phyloP scores from a whole-genome alignment of 768 basidiomycete genomes.

The Boletus vermiculosoides region DNA sequence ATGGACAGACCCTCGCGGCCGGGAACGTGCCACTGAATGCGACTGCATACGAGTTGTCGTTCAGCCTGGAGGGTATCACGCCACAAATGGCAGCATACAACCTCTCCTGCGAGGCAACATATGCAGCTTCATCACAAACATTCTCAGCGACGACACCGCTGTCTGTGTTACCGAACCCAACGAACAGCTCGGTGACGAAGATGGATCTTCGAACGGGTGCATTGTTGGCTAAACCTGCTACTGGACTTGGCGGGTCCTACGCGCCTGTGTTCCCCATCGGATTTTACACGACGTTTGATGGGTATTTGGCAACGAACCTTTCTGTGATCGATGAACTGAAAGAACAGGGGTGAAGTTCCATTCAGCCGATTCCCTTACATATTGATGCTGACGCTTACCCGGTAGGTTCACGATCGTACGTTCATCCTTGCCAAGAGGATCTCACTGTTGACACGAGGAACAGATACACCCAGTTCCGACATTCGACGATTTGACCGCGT shows the following conservation, averaged over 20 bases:
- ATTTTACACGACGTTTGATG: conserved; percentile 45
- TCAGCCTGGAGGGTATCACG: conserved; percentile 46
- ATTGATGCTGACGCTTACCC: conserved; percentile 1
- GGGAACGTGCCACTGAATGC: conserved; percentile 52
- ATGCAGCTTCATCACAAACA: conserved; percentile 38
- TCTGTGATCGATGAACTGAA: conserved; percentile 33
- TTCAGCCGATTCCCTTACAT: not conserved
- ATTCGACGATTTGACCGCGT: conserved; percentile 56
- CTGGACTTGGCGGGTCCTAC: conserved; percentile 48
- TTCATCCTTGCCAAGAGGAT: not conserved
- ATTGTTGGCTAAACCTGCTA: conserved; percentile 49
- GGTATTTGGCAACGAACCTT: conserved; percentile 21
- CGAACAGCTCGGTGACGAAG: conserved; percentile 58
- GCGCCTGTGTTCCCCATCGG: conserved; percentile 50
- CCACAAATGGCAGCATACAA: conserved; percentile 38
- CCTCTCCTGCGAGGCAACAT: conserved; percentile 28
- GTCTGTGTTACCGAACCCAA: conserved; percentile 49
- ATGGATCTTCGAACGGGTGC: conserved; percentile 62
- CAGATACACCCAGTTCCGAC: conserved; percentile 71
- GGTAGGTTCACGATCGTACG: conserved; percentile 34
- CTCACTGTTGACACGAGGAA: not conserved
- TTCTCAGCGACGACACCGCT: conserved; percentile 47
- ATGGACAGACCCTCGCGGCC: conserved; percentile 42
- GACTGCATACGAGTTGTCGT: conserved; percentile 47
- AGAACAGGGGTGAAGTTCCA: conserved; percentile 27